phyloP scores from a whole-genome alignment of 805 yeast genomes.

The Pichia rugopelliculosa region DNA sequence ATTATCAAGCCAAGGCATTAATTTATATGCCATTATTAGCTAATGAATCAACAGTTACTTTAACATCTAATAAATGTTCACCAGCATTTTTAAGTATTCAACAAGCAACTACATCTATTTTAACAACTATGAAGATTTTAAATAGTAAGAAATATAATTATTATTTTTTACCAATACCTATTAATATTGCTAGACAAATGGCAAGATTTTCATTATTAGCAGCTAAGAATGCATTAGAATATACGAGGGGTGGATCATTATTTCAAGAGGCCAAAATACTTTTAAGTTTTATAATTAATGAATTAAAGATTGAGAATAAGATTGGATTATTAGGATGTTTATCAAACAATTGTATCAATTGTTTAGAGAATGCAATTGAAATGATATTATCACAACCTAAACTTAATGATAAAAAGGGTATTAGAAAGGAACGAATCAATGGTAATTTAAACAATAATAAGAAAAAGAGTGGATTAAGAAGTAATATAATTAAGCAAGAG shows the following conservation, averaged over 20 bases:
- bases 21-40: conserved; percentile 60
- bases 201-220: conserved; percentile 57
- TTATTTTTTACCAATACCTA: conserved; percentile 52
- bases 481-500: neutral
- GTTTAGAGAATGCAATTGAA: conserved; percentile 53
- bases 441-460: conserved; percentile 15
- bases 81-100: conserved; percentile 61
- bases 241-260: conserved; percentile 74
- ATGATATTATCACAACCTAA: conserved; percentile 52
- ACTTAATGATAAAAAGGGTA: neutral
- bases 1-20: conserved; percentile 55
- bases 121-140: conserved; percentile 39
- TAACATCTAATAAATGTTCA: conserved; percentile 30
- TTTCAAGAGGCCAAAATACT: conserved; percentile 61
- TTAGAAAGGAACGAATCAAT: neutral
- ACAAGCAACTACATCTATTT: conserved; percentile 58
- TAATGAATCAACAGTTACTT: conserved; percentile 23
- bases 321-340: conserved; percentile 55
- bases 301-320: conserved; percentile 43
- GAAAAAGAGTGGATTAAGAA: conserved; percentile 15
- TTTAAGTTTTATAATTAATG: conserved; percentile 42
- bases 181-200: conserved; percentile 54
- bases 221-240: conserved; percentile 73
- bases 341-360: conserved; percentile 46
- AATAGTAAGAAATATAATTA: conserved; percentile 31